These are phyloP conservation scores for Betula pendula DNA, from an alignment of 306 rosid genomes.

Conservation along the genomic window DNA sequence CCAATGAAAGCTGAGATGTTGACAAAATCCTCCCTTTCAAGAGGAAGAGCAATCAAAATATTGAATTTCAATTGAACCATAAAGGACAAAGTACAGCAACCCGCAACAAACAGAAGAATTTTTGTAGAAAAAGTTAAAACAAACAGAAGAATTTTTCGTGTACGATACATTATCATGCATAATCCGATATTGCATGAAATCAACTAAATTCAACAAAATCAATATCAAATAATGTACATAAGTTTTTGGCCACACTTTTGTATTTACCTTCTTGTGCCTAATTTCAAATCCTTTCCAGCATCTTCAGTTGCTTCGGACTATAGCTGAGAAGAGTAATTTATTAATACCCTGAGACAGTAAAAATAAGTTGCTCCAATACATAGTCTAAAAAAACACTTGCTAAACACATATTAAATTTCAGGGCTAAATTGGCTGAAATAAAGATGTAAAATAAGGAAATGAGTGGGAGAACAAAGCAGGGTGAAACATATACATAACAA, in stretches of 20 bases:
- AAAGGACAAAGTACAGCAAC: not conserved
- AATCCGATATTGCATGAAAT: not conserved
- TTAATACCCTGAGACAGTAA: conserved; percentile 58
- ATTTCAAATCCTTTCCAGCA: not conserved
- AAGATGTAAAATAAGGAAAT: no score
- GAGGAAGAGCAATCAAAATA: no score
- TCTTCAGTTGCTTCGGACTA: conserved; percentile 53
- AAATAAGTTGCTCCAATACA: conserved; percentile 5
- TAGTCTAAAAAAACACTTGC: not conserved
- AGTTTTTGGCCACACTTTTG: not conserved
- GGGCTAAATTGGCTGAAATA: no score
- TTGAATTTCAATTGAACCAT: no score
- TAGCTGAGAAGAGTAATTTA: conserved; percentile 78
- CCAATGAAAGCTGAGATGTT: no score
- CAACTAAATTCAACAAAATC: not conserved
- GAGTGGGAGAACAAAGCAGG: no score
- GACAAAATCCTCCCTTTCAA: no score
- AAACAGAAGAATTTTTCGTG: not conserved
- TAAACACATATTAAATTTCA: not conserved
- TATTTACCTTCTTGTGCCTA: not conserved
- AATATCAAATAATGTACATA: not conserved
- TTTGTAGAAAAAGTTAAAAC: not conserved
- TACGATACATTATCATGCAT: not conserved
- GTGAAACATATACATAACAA: no score
- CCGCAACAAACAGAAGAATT: no score